phyloP scores from a whole-genome alignment of 2,329 filamentous ascomycete genomes.

The Escovopsis sp. region DNA sequence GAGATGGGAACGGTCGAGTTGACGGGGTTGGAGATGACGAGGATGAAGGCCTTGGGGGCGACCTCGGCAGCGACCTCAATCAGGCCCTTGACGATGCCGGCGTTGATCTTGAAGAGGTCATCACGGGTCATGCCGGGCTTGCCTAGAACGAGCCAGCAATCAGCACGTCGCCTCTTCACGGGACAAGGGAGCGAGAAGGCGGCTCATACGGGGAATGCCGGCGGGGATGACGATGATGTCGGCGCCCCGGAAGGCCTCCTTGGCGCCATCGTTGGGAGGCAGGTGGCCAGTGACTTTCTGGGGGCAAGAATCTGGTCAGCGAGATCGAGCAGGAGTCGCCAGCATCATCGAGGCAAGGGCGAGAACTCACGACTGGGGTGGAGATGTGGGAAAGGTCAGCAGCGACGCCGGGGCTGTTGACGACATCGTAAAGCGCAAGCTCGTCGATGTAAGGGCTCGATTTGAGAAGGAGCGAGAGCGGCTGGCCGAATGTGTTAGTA shows the following conservation, averaged over 20 bases:
- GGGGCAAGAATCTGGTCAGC: constrained; percentile 1
- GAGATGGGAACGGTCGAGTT: constrained; percentile 98
- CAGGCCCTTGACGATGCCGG: constrained; percentile 89
- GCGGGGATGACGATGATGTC: constrained; percentile 96
- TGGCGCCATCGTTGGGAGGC: constrained; percentile 71
- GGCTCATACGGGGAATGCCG: constrained; percentile 75
- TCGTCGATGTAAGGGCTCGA: constrained; percentile 75
- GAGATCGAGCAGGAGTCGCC: background rate
- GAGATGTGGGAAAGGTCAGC: constrained; percentile 97
- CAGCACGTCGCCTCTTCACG: constrained; percentile 6
- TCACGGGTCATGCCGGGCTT: constrained; percentile 99
- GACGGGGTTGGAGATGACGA: constrained; percentile 98
- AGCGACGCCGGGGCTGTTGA: constrained; percentile 93
- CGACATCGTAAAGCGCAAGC: constrained; percentile 96
- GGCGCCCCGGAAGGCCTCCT: constrained; percentile 77
- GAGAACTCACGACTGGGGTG: constrained; percentile 52
- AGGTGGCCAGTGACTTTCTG: constrained; percentile 82
- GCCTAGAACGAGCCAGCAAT: constrained; percentile 37
- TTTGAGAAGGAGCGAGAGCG: constrained; percentile 93
- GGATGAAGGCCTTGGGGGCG: constrained; percentile 82
- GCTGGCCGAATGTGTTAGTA: constrained; percentile 34
- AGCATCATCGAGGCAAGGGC: constrained; percentile 4
- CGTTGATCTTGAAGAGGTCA: constrained; percentile 99
- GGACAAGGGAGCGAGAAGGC: background rate
- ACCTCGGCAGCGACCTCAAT: constrained; percentile 78